Percentiles rank a stretch among this genome's conserved stretches.
Evolutionary conservation across 805 yeast genomes (phyloP).

Genomic region (Yamadazyma laniorum): DNA sequence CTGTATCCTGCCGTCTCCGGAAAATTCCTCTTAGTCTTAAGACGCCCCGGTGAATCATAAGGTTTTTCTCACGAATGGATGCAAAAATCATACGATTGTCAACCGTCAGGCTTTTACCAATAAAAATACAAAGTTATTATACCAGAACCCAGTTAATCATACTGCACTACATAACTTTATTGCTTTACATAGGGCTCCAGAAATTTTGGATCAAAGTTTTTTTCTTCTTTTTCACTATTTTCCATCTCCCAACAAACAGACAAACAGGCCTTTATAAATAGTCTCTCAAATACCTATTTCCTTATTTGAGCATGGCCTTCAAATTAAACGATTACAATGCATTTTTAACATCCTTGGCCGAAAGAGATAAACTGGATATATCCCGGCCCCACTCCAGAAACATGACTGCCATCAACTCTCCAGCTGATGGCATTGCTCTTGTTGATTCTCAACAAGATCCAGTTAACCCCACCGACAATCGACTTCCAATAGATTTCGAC

Average conservation of each 20-base stretch:
- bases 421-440: neutral
- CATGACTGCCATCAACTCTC: neutral
- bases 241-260: no score
- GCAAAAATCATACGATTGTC: slow-evolving; percentile 11
- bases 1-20: no score
- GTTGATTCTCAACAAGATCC: neutral
- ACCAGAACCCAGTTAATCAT: no score
- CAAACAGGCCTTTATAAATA: no score
- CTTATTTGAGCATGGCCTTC: slow-evolving; percentile 21
- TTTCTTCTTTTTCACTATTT: no score
- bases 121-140: neutral
- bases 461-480: neutral
- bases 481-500: slow-evolving; percentile 12
- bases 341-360: slow-evolving; percentile 22
- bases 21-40: no score
- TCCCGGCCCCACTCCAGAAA: neutral
- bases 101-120: neutral
- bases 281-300: no score
- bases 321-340: slow-evolving; percentile 29
- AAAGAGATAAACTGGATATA: slow-evolving; percentile 1
- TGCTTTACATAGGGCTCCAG: no score
- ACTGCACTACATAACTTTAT: no score
- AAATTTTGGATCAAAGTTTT: no score
- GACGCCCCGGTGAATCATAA: slow-evolving; percentile 4
- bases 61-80: slow-evolving; percentile 7